phyloP scores from a whole-genome alignment of 495 filamentous ascomycete genomes.

The Penicillium ucsense region DNA sequence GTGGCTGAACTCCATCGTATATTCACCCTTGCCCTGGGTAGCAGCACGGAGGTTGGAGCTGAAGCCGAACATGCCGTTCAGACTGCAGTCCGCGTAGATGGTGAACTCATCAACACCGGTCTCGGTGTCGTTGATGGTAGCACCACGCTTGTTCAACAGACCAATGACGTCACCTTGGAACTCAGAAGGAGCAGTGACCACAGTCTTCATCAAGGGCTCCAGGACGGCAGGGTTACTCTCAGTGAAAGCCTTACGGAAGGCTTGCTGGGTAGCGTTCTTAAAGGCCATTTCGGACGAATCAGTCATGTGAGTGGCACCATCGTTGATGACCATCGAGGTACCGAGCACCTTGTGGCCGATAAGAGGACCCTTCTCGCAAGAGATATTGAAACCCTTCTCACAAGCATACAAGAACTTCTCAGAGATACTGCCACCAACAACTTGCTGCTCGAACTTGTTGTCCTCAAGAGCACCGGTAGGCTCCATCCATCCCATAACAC shows the following conservation, averaged over 20 bases:
- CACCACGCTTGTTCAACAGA: constrained; percentile 92
- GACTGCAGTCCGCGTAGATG: constrained; percentile 80
- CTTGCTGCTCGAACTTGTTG: constrained; percentile 78
- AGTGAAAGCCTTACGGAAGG: constrained; percentile 90
- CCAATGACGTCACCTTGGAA: constrained; percentile 97
- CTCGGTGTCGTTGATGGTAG: constrained; percentile 91
- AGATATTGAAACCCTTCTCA: constrained; percentile 85
- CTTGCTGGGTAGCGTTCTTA: constrained; percentile 91
- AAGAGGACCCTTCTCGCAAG: constrained; percentile 81
- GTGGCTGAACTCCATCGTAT: constrained; percentile 97
- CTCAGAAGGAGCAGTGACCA: constrained; percentile 88
- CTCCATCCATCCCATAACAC: constrained; percentile 88
- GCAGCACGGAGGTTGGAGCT: constrained; percentile 79
- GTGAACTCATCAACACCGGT: constrained; percentile 93
- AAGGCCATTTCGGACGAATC: constrained; percentile 99
- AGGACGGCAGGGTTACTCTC: constrained; percentile 70
- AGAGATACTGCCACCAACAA: constrained; percentile 82
- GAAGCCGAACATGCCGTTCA: constrained; percentile 98
- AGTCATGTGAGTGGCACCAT: constrained; percentile 95
- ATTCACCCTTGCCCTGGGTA: constrained; percentile 98
- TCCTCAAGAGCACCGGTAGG: constrained; percentile 61
- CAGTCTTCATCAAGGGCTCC: constrained; percentile 97
- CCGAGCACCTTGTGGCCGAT: constrained; percentile 93
- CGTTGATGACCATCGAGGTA: constrained; percentile 82
- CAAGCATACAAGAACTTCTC: constrained; percentile 97